Conservation (phyloP, 306 rosid genomes). For the Quercus dentata region DNA sequence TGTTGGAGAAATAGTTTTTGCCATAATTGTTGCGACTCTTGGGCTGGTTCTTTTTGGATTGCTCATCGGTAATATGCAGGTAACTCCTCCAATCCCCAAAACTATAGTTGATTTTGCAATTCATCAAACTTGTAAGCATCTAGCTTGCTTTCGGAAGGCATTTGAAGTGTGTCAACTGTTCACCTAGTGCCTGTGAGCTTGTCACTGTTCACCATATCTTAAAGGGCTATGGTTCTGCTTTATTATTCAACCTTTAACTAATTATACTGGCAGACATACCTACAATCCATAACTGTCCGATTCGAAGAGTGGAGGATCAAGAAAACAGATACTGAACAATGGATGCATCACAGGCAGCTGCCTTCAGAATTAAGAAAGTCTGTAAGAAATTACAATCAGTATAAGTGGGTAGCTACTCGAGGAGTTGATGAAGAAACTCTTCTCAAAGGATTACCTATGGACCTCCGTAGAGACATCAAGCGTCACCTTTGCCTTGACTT, state of each 20-base stretch:
- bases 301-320: constrained; percentile 93
- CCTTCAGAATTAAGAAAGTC: constrained; percentile 64
- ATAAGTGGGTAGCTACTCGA: constrained; percentile 88
- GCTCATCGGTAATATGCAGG: constrained; percentile 98
- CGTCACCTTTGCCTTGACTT: constrained; percentile 97
- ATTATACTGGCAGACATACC: constrained; percentile 57
- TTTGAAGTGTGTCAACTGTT: no score
- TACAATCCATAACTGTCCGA: constrained; percentile 79
- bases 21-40: constrained; percentile 74
- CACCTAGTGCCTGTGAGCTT: no score
- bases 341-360: constrained; percentile 96
- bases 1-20: constrained; percentile 78
- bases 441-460: constrained; percentile 71
- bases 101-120: not conserved
- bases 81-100: constrained; percentile 22
- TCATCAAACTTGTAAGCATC: not conserved
- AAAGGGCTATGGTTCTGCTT: no score
- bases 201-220: no score
- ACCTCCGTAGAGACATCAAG: constrained; percentile 87
- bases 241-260: no score
- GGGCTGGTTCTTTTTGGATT: constrained; percentile 87
- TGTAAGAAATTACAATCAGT: constrained; percentile 79
- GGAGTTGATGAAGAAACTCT: constrained; percentile 90
- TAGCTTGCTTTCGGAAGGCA: no score
- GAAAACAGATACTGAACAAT: constrained; percentile 89